Evolutionary conservation across 1,284 basidiomycete genomes (phyloP), one percentile per base, ranked within the genome.

Genomic region (Sanguinoderma infundibulare): DNA sequence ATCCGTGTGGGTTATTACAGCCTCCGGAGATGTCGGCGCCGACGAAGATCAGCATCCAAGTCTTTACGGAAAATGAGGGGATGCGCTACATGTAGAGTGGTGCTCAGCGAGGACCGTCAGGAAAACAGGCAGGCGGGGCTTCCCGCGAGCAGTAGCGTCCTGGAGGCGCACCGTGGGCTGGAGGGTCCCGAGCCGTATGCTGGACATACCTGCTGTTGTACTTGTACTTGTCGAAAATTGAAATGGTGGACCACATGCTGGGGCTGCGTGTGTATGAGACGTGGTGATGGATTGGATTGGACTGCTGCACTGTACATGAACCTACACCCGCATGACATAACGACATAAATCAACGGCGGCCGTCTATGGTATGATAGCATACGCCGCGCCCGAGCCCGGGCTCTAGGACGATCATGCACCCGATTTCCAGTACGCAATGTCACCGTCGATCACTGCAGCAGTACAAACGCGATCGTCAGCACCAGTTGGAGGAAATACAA

Each of bases 351-450:
- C 32, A 52, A 40, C 26, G 52, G 14, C 30, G n/a, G 35, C 53
- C 26, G 50, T 61, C 60, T 55, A 55, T 39, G 36, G 35, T 38
- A 54, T 38, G 54, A 36, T 44, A 50, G 24, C 24, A 22, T 49
- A 59, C 42, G 20, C 39, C 34, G 12, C 28, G 20, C 34, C 30
- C 26, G 5, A 15, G 15, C 28, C 14, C 38, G 7, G 30, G n/a
- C n/a, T n/a, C n/a, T 17, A 14, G 9, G 40, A 54, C 30, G 22
- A 22, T 34, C 46, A 73, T 56, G 66, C 67, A 50, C 91, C 91
- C 52, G 87, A 73, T 72, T 93, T 93, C 91, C 91, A 93, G 77
- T 93, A 92, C 2, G 91, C 91, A 72, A 93, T 93, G 69, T 94
- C 91, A 30, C 91, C 91, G 68, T 94, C 91, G 20, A 88, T 70